Evolutionary conservation across 495 filamentous ascomycete species (phyloP), one percentile per base, ranked within the genome.

Genomic region (Aspergillus conjunctus): DNA sequence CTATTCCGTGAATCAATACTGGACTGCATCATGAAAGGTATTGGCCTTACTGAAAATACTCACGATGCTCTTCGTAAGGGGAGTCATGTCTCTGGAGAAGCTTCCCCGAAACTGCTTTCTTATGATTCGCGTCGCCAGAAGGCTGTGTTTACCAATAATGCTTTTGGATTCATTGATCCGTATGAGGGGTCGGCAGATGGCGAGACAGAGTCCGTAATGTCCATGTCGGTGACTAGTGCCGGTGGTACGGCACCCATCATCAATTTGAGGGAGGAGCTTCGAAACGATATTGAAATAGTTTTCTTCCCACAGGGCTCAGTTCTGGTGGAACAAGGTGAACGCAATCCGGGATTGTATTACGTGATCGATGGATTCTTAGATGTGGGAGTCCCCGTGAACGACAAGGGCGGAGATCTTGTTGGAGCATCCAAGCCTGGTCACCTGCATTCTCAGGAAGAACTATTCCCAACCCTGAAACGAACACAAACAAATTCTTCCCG

Each of bases 311-410:
- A 98, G 68, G 92, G 90, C 4, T 92, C 94, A 8, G 90, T 98
- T 7, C 81, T 98, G n/a, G 93, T 98, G 0, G 94, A 98, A 64
- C 92, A 98, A 71, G 93, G 94, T 0, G 94, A 98, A 75, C 83
- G 95, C 17, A 95, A 95, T 65, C 95, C 95, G 0, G 94, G 94
- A 1, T 79, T 98, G 10, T 98, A 98, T 76, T 98, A 98, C 71
- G 94, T 98, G 11, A 90, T 98, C 54, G 94, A 98, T 71, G 94
- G 94, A 4, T 98, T 98, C 61, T 76, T 98, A 22, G 95, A 98
- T 71, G 92, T 97, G 18, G 91, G 91, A 56, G 84, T 92, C 39
- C 86, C 90, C 1, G 70, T 79, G 0, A 83, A 84, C 50, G 84
- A 85, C 4, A 78, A 78, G 26, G 81, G 68, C 53, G 69, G 75